phyloP scores from a whole-genome alignment of 345 rosid genomes.

The Hibiscus mutabilis region DNA sequence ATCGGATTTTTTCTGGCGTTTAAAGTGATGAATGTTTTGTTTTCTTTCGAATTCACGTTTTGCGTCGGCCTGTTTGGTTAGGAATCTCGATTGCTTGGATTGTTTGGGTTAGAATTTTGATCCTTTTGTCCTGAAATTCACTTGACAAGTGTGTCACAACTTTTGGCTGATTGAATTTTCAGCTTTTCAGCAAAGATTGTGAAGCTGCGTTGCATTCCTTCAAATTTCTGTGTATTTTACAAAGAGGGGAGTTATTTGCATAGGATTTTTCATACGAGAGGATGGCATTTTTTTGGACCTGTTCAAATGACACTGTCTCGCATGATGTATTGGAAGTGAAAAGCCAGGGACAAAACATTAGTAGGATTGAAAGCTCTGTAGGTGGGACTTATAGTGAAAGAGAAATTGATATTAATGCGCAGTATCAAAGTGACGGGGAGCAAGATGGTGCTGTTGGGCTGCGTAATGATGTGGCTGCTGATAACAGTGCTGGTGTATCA shows the following conservation, averaged over 20 bases:
- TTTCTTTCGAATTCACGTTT: constrained; percentile 24
- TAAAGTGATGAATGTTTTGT: constrained; percentile 42
- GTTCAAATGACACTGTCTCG: constrained; percentile 49
- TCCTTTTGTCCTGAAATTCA: not conserved
- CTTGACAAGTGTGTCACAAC: not conserved
- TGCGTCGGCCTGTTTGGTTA: constrained; percentile 8
- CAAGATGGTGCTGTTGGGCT: constrained; percentile 43
- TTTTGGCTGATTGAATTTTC: constrained; percentile 1
- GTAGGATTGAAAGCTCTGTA: constrained; percentile 36
- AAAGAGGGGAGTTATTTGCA: constrained; percentile 1
- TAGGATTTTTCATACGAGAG: constrained; percentile 43
- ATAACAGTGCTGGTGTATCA: constrained; percentile 26
- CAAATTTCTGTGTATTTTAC: not conserved
- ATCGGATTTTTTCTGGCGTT: constrained; percentile 15
- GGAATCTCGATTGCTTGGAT: constrained; percentile 4
- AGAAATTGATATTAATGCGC: constrained; percentile 74
- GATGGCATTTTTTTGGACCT: constrained; percentile 88
- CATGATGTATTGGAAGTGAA: constrained; percentile 58
- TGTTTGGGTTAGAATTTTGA: not conserved
- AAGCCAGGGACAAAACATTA: constrained; percentile 34
- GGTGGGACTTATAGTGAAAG: constrained; percentile 46
- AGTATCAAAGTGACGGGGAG: constrained; percentile 67
- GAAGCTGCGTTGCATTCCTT: constrained; percentile 9
- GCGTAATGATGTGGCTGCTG: constrained; percentile 34
- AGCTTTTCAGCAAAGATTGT: constrained; percentile 18